These are phyloP conservation scores for Ramularia collo-cygni DNA, from an alignment of 2,329 filamentous ascomycete species.

Conservation along the genomic window DNA sequence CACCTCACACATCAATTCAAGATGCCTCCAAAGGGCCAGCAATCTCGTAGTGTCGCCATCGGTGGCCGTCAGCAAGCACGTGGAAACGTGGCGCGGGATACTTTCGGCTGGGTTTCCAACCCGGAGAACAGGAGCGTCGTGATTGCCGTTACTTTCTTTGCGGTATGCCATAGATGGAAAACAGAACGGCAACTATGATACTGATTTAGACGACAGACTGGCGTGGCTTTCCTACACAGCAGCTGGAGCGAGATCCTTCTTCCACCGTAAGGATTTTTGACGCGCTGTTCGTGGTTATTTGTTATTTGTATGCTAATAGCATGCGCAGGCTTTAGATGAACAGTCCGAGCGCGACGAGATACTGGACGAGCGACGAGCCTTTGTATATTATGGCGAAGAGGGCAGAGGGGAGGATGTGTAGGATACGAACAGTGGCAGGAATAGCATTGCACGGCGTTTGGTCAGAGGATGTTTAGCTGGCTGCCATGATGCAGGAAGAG, in stretches of 20 bases:
- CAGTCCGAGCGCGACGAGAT: background rate
- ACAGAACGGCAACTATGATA: slow-evolving; percentile 9
- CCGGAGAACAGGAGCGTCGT: slow-evolving; percentile 46
- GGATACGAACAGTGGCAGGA: no score
- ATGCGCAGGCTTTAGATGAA: no score
- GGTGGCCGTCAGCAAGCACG: slow-evolving; percentile 25
- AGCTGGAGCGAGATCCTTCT: slow-evolving; percentile 47
- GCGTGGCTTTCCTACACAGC: slow-evolving; percentile 47
- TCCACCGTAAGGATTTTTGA: slow-evolving; percentile 35
- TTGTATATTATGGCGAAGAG: no score
- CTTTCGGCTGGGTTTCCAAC: slow-evolving; percentile 37
- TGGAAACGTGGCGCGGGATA: slow-evolving; percentile 33
- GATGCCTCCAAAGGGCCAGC: slow-evolving; percentile 25
- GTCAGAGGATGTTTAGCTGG: no score
- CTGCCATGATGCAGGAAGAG: no score
- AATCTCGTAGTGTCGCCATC: slow-evolving; percentile 18
- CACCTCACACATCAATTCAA: no score
- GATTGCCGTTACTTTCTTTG: slow-evolving; percentile 43
- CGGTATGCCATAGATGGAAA: slow-evolving; percentile 34
- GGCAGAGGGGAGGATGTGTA: no score
- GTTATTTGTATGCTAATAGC: no score
- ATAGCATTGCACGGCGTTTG: no score
- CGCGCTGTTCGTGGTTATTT: no score
- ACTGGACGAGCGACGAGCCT: no score
- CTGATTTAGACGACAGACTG: slow-evolving; percentile 33